Evolutionary conservation across 768 basidiomycete genomes (phyloP).

Genomic region (Austroboletus festivus): DNA sequence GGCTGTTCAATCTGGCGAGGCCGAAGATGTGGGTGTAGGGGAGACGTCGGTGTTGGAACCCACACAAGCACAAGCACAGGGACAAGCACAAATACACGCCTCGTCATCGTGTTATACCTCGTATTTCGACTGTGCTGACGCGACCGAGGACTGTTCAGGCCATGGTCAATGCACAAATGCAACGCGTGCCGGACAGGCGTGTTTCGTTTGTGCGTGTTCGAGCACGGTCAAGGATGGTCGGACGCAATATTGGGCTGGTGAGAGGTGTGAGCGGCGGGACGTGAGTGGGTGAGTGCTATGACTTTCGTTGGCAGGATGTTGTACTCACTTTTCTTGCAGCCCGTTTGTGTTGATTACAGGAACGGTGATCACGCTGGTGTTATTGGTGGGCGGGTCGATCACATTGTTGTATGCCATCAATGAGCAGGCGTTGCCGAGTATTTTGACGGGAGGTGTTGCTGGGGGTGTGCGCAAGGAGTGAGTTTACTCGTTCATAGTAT

Average conservation of each 20-base stretch:
- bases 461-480: conserved; percentile 51
- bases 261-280: conserved; percentile 74
- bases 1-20: conserved; percentile 39
- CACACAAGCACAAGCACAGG: no score
- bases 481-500: conserved; percentile 1
- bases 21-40: no score
- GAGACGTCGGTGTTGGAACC: no score
- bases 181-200: conserved; percentile 53
- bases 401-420: conserved; percentile 64
- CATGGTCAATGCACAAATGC: conserved; percentile 63
- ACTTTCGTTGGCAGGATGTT: background rate
- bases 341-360: conserved; percentile 74
- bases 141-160: conserved; percentile 66
- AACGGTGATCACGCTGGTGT: conserved; percentile 58
- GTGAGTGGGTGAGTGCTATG: conserved; percentile 66
- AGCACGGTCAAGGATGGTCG: conserved; percentile 52
- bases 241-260: conserved; percentile 70
- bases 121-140: conserved; percentile 52
- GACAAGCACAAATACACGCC: no score
- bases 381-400: conserved; percentile 66
- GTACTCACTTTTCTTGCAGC: conserved; percentile 33
- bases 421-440: conserved; percentile 65
- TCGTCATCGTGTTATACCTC: conserved; percentile 54
- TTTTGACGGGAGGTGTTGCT: conserved; percentile 59
- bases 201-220: conserved; percentile 46